These are phyloP conservation scores for Platanthera zijinensis DNA, from an alignment of 106 monocot genomes.

Conservation along the genomic window DNA sequence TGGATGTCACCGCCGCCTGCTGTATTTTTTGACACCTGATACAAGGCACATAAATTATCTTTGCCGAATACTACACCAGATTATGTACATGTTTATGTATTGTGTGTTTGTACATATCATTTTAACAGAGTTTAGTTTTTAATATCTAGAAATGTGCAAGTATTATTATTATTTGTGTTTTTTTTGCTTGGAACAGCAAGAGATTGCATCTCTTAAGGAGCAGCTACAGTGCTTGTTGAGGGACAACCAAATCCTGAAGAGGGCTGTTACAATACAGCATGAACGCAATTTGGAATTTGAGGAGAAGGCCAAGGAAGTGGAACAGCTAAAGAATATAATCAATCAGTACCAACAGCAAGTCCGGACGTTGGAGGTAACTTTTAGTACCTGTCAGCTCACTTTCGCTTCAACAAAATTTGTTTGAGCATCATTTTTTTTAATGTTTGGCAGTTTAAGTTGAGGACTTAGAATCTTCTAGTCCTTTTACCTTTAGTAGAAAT, in stretches of 20 bases:
- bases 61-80: too few relatives aligned
- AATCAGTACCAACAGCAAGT: constrained; percentile 64
- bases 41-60: too few relatives aligned
- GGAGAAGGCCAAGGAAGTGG: constrained; percentile 46
- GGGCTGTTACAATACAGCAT: constrained; percentile 57
- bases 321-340: constrained; percentile 47
- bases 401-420: neutral
- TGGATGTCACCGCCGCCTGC: too few relatives aligned
- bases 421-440: neutral
- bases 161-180: neutral
- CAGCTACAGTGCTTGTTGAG: constrained; percentile 45
- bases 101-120: neutral
- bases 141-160: too few relatives aligned
- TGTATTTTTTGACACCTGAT: too few relatives aligned
- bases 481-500: neutral
- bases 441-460: neutral
- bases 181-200: constrained; percentile 12
- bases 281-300: constrained; percentile 51
- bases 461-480: neutral
- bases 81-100: too few relatives aligned
- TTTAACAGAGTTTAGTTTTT: neutral
- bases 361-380: constrained; percentile 43
- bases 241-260: constrained; percentile 57
- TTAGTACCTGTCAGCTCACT: neutral
- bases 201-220: constrained; percentile 34